Evolutionary conservation across 225 moss, liverwort and hornwort species (phyloP).

Genomic region (Anthoceros angustus): DNA sequence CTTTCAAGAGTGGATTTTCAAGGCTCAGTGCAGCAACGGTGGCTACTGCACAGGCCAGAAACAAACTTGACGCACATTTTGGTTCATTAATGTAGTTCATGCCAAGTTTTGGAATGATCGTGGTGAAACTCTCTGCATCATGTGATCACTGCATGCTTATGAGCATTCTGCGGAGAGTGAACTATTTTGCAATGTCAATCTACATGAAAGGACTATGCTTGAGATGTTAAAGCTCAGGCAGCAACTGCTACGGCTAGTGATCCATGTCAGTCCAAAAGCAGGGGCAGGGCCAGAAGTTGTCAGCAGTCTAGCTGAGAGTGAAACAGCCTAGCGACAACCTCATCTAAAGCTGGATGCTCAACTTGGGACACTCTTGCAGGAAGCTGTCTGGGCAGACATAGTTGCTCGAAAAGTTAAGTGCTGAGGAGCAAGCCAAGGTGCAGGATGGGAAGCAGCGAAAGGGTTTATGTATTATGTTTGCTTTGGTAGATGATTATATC

Average conservation of each 20-base stretch:
- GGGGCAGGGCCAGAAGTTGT: slow-evolving; percentile 18
- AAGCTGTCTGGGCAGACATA: slow-evolving; percentile 91
- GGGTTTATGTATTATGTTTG: slow-evolving; percentile 64
- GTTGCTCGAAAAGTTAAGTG: slow-evolving; percentile 63
- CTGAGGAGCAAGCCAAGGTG: slow-evolving; percentile 60
- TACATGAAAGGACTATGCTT: slow-evolving; percentile 85
- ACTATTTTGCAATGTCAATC: slow-evolving; percentile 54
- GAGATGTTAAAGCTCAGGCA: slow-evolving; percentile 85
- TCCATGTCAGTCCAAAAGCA: slow-evolving; percentile 47
- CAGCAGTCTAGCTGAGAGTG: slow-evolving; percentile 32
- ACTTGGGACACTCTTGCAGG: slow-evolving; percentile 63
- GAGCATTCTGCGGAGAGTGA: slow-evolving; percentile 58
- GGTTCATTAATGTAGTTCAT: slow-evolving; percentile 50
- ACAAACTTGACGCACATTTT: slow-evolving; percentile 15
- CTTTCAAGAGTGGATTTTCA: slow-evolving; percentile 85
- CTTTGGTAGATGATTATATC: slow-evolving; percentile 58
- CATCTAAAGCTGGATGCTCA: slow-evolving; percentile 29
- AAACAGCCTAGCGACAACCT: slow-evolving; percentile 40
- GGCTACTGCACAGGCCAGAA: slow-evolving; percentile 75
- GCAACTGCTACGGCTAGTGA: slow-evolving; percentile 61
- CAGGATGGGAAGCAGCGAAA: slow-evolving; percentile 44
- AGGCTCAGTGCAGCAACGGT: slow-evolving; percentile 78
- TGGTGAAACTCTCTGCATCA: slow-evolving; percentile 69
- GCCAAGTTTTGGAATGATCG: slow-evolving; percentile 59
- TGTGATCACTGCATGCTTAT: slow-evolving; percentile 68